A percentile compares a stretch with the other conserved stretches of the same genome.
phyloP scores from a whole-genome alignment of 148 eudicot genomes.

The Chenopodium berlandieri region DNA sequence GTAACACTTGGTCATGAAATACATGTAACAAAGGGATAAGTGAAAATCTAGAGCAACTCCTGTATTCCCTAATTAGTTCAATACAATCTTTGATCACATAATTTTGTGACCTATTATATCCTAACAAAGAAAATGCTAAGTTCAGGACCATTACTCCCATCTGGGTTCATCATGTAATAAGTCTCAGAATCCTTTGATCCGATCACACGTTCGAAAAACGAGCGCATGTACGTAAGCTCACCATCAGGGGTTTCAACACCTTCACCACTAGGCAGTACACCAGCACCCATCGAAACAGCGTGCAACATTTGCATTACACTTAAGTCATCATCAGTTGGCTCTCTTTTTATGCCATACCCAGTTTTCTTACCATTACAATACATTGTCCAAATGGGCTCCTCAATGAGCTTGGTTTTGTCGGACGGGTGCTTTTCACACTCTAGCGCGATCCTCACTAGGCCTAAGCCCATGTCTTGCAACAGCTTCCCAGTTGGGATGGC shows the following conservation, averaged over 20 bases:
- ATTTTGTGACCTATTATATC: slow-evolving; percentile 24
- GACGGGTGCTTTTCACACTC: slow-evolving; percentile 64
- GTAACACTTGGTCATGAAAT: slow-evolving; percentile 1
- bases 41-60: neutral
- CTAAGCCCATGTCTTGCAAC: slow-evolving; percentile 78
- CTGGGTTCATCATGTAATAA: slow-evolving; percentile 85
- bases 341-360: slow-evolving; percentile 80
- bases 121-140: slow-evolving; percentile 88
- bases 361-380: slow-evolving; percentile 70
- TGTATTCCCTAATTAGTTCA: neutral
- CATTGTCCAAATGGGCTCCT: slow-evolving; percentile 91
- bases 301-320: slow-evolving; percentile 65
- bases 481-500: slow-evolving; percentile 76
- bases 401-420: slow-evolving; percentile 57
- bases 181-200: slow-evolving; percentile 87
- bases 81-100: neutral
- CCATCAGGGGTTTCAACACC: slow-evolving; percentile 45
- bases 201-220: slow-evolving; percentile 64
- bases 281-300: slow-evolving; percentile 88
- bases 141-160: slow-evolving; percentile 79
- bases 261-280: slow-evolving; percentile 58
- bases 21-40: neutral
- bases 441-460: slow-evolving; percentile 73
- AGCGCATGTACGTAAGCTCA: slow-evolving; percentile 81
- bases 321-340: slow-evolving; percentile 71